A percentile compares a stretch with the other conserved stretches of the same genome.
phyloP scores from a whole-genome alignment of 257 asterid species.

The Capsicum rhomboideum region DNA sequence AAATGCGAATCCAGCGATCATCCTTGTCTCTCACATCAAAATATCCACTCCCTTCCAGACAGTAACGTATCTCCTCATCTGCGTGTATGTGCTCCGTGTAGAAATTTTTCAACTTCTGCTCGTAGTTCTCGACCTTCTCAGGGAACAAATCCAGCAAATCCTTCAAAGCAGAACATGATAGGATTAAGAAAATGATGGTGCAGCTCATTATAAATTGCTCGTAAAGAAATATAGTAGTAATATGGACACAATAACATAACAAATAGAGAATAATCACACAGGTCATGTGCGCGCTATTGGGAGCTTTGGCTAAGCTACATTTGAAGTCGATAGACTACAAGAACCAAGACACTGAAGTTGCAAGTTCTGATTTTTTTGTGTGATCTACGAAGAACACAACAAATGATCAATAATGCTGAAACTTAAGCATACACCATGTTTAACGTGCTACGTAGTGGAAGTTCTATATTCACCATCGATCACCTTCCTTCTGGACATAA shows the following conservation, averaged over 20 bases:
- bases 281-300: background rate
- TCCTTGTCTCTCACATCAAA: conserved; percentile 66
- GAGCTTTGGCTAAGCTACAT: background rate
- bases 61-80: conserved; percentile 83
- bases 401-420: background rate
- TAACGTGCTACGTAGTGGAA: background rate
- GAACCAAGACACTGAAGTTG: background rate
- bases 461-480: background rate
- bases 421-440: background rate
- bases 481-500: background rate
- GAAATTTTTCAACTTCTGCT: conserved; percentile 68
- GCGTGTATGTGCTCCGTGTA: conserved; percentile 77
- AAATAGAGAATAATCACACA: background rate
- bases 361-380: background rate
- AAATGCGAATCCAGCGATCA: conserved; percentile 77
- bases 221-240: too few species aligned
- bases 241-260: background rate
- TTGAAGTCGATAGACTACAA: background rate
- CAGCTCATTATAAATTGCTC: background rate
- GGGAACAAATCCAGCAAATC: conserved; percentile 81
- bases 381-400: background rate
- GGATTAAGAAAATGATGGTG: background rate
- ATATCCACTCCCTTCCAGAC: conserved; percentile 70
- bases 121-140: conserved; percentile 71
- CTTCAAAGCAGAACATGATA: conserved; percentile 17